phyloP scores from a whole-genome alignment of 805 yeast genomes.

The Cyberlindnera maritima region DNA sequence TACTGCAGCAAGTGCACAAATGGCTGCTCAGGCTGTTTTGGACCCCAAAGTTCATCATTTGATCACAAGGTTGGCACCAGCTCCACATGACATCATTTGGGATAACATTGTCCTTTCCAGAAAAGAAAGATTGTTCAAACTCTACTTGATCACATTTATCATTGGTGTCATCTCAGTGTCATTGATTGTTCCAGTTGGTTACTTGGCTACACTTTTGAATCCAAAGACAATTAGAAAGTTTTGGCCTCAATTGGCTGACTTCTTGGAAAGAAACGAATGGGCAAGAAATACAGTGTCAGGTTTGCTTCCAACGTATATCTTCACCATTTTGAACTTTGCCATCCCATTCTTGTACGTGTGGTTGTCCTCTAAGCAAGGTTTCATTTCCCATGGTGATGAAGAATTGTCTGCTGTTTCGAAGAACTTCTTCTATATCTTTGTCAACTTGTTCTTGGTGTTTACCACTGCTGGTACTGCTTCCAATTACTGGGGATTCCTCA shows the following conservation, averaged over 20 bases:
- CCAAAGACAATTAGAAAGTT: conserved; percentile 72
- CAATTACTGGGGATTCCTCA: conserved; percentile 70
- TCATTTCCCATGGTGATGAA: conserved; percentile 87
- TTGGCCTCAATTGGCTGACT: conserved; percentile 78
- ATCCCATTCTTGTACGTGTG: conserved; percentile 87
- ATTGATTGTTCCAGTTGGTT: conserved; percentile 80
- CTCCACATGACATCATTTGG: conserved; percentile 96
- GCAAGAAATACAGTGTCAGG: conserved; percentile 82
- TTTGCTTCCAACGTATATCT: conserved; percentile 84
- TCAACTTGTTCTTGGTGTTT: conserved; percentile 88
- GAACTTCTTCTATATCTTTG: conserved; percentile 92
- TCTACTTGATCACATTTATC: conserved; percentile 59
- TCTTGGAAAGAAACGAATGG: conserved; percentile 63
- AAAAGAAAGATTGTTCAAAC: conserved; percentile 62
- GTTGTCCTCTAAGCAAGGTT: conserved; percentile 82
- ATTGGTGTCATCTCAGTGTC: conserved; percentile 70
- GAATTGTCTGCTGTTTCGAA: conserved; percentile 87
- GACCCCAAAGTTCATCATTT: conserved; percentile 86
- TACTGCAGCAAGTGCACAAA: conserved; percentile 91
- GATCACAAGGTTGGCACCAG: conserved; percentile 85
- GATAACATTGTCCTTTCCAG: conserved; percentile 81
- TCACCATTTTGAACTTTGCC: conserved; percentile 76
- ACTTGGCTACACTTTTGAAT: conserved; percentile 78
- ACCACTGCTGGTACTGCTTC: conserved; percentile 93
- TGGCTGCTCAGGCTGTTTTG: conserved; percentile 92